Evolutionary conservation across 768 basidiomycete genomes (phyloP), one percentile per base, ranked within the genome.

Genomic region (Coprinopsis sp.): DNA sequence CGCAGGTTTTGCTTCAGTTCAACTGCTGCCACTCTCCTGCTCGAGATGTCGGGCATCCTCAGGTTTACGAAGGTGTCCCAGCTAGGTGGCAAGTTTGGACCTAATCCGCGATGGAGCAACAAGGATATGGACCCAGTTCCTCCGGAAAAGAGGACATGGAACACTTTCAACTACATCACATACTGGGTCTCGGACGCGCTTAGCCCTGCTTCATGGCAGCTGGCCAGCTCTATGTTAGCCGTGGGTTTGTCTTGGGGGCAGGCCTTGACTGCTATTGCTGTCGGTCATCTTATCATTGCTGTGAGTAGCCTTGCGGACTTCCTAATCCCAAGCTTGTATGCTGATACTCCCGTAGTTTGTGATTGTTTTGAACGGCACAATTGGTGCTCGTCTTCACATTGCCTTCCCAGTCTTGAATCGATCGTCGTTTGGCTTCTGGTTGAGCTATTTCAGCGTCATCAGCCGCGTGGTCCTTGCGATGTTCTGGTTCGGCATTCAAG

Each of bases 341-440:
- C 50, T 45, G 21, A 22, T 37, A 31, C 31, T 4, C 43, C 28
- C 14, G 18, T 28, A 67, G 64, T 49, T 56, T 18, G 78, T 82
- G 16, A 80, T 91, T 71, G 78, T 89, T 1, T 67, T 87, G 38
- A 92, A 90, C 57, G 90, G 90, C 39, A 81, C 84, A 4, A 74
- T 80, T 22, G 87, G 90, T 21, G 84, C 89, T 21, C 77, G 84
- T 16, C 73, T 89, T 36, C 87, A 88, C 54, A 68, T 91, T 21
- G 78, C 85, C 0, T 91, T 91, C 59, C 74, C 77, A 0, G 68
- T 92, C 40, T 70, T 91, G n/a, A 88, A 84, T 54, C 74, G 91
- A 13, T 89, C 90, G 2, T 90, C 86, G 0, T 88, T 92, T 54
- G 91, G 91, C 2, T 92, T 91, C 67, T 92, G 86, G 81, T 77